Conservation (phyloP, 2,329 filamentous ascomycete species). For the Hirsutella minnesotensis region DNA sequence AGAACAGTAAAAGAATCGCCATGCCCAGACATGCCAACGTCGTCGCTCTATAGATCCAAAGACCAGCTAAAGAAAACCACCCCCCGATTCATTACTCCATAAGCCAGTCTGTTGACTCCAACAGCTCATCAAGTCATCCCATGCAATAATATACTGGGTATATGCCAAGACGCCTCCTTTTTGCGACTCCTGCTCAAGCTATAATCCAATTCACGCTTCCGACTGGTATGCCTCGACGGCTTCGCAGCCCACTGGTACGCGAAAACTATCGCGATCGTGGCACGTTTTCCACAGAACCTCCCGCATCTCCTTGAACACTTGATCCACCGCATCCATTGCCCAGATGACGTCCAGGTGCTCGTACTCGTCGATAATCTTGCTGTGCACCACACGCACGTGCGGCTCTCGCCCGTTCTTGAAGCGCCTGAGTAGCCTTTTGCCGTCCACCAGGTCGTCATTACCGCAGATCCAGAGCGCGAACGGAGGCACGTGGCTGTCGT, state of each 20-base stretch:
- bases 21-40: too few relatives aligned
- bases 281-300: slow-evolving; percentile 78
- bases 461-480: slow-evolving; percentile 85
- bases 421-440: slow-evolving; percentile 57
- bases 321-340: slow-evolving; percentile 78
- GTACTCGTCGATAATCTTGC: slow-evolving; percentile 73
- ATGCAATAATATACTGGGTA: not conserved
- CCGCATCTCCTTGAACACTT: slow-evolving; percentile 70
- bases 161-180: not conserved
- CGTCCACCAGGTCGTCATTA: slow-evolving; percentile 75
- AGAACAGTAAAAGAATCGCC: too few relatives aligned
- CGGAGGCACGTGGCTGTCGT: slow-evolving; percentile 64
- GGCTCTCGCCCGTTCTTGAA: slow-evolving; percentile 72
- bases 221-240: slow-evolving; percentile 4
- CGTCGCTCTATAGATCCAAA: too few relatives aligned
- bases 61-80: too few relatives aligned
- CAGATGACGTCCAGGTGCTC: slow-evolving; percentile 93
- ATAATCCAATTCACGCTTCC: not conserved
- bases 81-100: too few relatives aligned
- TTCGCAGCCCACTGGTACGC: slow-evolving; percentile 54
- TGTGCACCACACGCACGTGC: slow-evolving; percentile 67
- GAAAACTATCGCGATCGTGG: slow-evolving; percentile 41
- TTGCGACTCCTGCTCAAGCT: not conserved
- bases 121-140: too few relatives aligned
- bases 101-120: too few relatives aligned